Percentiles rank a stretch among this genome's conserved stretches.
Evolutionary conservation across 2,329 filamentous ascomycete genomes (phyloP).

Genomic region (Torrubiella hemipterigena): DNA sequence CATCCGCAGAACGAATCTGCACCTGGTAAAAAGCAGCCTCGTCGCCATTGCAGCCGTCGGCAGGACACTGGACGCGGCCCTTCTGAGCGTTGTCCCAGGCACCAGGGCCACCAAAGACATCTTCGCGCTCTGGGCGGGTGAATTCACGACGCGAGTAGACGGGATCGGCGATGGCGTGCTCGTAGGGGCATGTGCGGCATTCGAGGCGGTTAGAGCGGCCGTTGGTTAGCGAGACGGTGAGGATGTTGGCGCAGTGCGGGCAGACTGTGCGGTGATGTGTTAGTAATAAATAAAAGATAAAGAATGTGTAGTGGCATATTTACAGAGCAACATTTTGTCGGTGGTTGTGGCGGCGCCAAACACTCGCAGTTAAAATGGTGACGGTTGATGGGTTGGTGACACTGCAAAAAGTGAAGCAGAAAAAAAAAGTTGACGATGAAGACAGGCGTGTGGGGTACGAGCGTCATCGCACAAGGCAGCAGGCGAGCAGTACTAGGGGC

Average conservation of each 20-base stretch:
- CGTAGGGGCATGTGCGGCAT: conserved; percentile 91
- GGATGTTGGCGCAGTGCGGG: conserved; percentile 72
- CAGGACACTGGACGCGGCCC: conserved; percentile 69
- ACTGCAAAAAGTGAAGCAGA: too few species aligned
- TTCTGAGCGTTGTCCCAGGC: conserved; percentile 90
- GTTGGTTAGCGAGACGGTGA: conserved; percentile 55
- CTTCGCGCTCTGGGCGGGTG: conserved; percentile 78
- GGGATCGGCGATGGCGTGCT: conserved; percentile 66
- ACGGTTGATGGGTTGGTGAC: too few species aligned
- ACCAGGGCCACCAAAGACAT: conserved; percentile 76
- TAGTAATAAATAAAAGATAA: too few species aligned
- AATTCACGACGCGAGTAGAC: conserved; percentile 77
- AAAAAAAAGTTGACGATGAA: too few species aligned
- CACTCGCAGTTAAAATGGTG: too few species aligned
- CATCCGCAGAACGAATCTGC: conserved; percentile 94
- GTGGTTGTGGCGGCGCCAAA: too few species aligned
- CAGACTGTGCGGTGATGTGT: too few species aligned
- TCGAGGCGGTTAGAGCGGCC: conserved; percentile 69
- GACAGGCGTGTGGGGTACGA: too few species aligned
- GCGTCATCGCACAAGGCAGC: too few species aligned
- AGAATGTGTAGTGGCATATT: too few species aligned
- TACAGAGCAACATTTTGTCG: too few species aligned
- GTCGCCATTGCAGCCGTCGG: conserved; percentile 65
- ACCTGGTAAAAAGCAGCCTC: conserved; percentile 93
- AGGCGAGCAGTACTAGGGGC: too few species aligned